A percentile compares a stretch with the other conserved stretches of the same genome.
phyloP scores from a whole-genome alignment of 805 yeast species.

The Candida ovalis region DNA sequence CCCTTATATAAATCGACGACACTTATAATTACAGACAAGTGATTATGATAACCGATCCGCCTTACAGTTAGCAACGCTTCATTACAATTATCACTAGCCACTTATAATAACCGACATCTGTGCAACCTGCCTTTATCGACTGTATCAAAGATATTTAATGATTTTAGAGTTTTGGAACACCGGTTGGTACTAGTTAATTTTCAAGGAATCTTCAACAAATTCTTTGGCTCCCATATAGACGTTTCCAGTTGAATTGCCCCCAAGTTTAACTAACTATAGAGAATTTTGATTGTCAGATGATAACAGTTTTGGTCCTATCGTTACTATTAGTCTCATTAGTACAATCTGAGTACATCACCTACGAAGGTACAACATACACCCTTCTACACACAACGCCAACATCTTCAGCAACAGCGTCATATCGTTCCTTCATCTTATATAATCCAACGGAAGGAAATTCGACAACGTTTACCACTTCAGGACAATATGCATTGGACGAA shows the following conservation, averaged over 20 bases:
- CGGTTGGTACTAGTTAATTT: no score
- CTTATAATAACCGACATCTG: neutral
- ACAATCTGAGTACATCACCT: neutral
- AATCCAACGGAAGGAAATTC: neutral
- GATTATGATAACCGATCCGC: neutral
- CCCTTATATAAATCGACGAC: neutral
- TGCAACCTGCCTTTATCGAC: neutral
- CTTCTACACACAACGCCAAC: neutral
- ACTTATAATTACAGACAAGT: neutral
- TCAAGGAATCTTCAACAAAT: no score
- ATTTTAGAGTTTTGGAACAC: no score
- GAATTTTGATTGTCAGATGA: no score
- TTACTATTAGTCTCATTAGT: neutral
- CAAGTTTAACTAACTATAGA: no score
- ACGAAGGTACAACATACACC: neutral
- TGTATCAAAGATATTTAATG: no score
- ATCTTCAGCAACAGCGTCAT: neutral
- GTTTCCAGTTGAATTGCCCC: no score
- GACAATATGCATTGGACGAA: neutral
- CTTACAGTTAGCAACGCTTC: no score
- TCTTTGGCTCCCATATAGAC: no score
- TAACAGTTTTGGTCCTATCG: no score
- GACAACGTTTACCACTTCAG: neutral
- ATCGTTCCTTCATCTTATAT: neutral
- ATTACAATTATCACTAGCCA: neutral